These are phyloP conservation scores for Malus asiatica DNA, from an alignment of 306 rosid species.

Conservation along the genomic window DNA sequence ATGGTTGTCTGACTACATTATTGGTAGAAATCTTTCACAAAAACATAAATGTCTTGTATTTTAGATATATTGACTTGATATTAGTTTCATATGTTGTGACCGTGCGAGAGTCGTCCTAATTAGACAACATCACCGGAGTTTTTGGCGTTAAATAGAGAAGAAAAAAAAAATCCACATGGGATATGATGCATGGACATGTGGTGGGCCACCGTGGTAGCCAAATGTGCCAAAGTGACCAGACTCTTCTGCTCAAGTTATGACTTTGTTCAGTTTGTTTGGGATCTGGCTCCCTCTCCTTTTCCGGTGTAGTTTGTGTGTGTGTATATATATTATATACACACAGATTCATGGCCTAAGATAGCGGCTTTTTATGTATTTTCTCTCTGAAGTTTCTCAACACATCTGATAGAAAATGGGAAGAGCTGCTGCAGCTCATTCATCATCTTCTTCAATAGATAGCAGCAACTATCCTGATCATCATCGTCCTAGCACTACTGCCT, in stretches of 20 bases:
- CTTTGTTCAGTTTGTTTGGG: not conserved
- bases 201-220: not conserved
- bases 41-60: too few species aligned
- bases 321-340: not conserved
- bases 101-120: too few species aligned
- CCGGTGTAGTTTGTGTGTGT: not conserved
- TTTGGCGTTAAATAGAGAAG: too few species aligned
- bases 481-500: not conserved
- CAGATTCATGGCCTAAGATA: conserved; percentile 1
- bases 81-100: too few species aligned
- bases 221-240: not conserved
- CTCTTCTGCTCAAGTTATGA: not conserved
- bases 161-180: not conserved
- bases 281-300: not conserved
- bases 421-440: not conserved
- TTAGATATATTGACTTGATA: too few species aligned
- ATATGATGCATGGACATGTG: not conserved
- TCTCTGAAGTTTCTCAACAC: not conserved
- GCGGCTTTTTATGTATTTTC: not conserved
- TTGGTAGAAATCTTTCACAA: accelerated
- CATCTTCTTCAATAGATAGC: conserved; percentile 18
- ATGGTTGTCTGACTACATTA: accelerated
- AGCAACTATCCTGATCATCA: conserved; percentile 12
- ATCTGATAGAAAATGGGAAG: conserved; percentile 2
- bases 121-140: too few species aligned